Conservation (phyloP, 345 rosid genomes). For the Aquilaria sinensis region DNA sequence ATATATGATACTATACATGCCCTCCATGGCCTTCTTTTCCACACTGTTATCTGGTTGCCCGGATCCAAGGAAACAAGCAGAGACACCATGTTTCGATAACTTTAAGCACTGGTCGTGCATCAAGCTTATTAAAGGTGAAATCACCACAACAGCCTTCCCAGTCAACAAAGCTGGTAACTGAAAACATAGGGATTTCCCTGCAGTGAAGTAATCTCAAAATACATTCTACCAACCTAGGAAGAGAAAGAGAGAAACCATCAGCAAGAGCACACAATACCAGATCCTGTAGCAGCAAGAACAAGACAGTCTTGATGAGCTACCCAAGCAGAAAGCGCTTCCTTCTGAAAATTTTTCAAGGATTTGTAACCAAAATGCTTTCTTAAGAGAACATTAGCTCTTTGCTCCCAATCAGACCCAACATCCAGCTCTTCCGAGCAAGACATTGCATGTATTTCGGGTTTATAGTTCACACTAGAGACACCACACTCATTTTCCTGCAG, state of each 20-base stretch:
- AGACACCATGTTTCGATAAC: conserved; percentile 61
- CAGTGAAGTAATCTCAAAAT: conserved; percentile 15
- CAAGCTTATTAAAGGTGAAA: conserved; percentile 90
- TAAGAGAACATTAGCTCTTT: conserved; percentile 36
- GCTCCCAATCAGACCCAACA: conserved; percentile 51
- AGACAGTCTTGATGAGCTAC: conserved; percentile 66
- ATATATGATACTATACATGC: conserved; percentile 71
- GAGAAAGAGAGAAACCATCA: neutral
- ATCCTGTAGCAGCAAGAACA: conserved; percentile 90
- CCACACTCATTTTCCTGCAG: conserved; percentile 15
- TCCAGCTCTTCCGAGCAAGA: conserved; percentile 24
- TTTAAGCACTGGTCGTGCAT: conserved; percentile 96
- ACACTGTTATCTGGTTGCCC: conserved; percentile 82
- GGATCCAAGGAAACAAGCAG: conserved; percentile 96
- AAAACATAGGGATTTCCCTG: conserved; percentile 88
- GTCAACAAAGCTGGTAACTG: conserved; percentile 86
- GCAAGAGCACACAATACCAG: conserved; percentile 38
- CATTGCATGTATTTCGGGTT: conserved; percentile 18
- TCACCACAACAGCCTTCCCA: conserved; percentile 75
- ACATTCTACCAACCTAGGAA: neutral
- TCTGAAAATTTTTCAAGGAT: conserved; percentile 66
- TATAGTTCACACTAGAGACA: conserved; percentile 2
- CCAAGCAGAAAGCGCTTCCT: conserved; percentile 78
- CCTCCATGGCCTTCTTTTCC: conserved; percentile 83
- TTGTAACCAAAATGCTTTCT: conserved; percentile 52